Conservation (phyloP, 2,329 filamentous ascomycete species). For the Fusarium compactum region DNA sequence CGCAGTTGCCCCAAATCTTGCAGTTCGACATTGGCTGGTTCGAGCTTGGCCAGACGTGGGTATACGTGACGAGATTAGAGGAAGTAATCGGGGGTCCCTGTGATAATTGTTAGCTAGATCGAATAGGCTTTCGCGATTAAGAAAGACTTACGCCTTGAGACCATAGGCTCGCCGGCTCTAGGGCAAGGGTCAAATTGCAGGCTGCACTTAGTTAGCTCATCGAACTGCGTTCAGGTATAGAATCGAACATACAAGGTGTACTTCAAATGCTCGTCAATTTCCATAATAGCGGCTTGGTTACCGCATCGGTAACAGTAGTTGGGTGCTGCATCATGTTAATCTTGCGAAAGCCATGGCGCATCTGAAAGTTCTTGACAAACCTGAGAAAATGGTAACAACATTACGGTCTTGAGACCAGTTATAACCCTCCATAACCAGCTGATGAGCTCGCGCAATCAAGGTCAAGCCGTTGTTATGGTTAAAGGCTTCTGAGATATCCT, state of each 20-base stretch:
- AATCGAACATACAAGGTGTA: constrained; percentile 89
- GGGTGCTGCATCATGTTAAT: constrained; percentile 65
- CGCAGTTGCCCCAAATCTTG: constrained; percentile 28
- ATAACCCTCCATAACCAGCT: constrained; percentile 99
- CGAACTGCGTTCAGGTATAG: no score
- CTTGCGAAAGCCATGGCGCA: neutral
- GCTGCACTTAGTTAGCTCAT: constrained; percentile 65
- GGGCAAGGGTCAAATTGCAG: constrained; percentile 99
- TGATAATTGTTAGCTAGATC: constrained; percentile 37
- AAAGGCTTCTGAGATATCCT: constrained; percentile 98
- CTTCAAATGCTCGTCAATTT: constrained; percentile 99
- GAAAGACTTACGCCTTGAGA: constrained; percentile 80
- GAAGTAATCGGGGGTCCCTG: constrained; percentile 97
- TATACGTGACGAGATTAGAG: constrained; percentile 70
- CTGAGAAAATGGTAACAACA: constrained; percentile 98
- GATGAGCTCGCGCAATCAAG: constrained; percentile 94
- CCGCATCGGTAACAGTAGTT: constrained; percentile 99
- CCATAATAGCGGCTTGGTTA: constrained; percentile 99
- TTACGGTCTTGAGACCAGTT: constrained; percentile 99
- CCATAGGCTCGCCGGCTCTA: constrained; percentile 97
- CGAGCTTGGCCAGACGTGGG: constrained; percentile 44
- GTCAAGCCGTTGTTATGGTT: constrained; percentile 99
- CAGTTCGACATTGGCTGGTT: constrained; percentile 30
- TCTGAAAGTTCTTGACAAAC: constrained; percentile 58
- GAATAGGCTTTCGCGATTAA: neutral